Percentiles rank a stretch among this genome's conserved stretches.
Conservation (phyloP, 768 basidiomycete species). For the Inosperma sp. region DNA sequence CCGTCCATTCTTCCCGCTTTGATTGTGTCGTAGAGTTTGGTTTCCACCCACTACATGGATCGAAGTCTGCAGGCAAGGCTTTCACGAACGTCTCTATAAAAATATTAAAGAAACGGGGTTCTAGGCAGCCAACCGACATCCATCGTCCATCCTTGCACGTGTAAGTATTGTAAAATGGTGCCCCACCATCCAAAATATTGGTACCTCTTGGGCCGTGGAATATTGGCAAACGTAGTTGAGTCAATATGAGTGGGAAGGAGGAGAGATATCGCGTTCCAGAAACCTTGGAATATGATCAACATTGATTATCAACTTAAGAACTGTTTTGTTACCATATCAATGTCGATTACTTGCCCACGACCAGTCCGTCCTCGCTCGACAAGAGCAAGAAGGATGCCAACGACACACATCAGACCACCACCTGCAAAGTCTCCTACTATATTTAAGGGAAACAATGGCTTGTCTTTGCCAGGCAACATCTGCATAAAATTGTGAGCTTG, state of each 20-base stretch:
- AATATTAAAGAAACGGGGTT: slow-evolving; percentile 62
- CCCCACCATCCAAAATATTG: slow-evolving; percentile 68
- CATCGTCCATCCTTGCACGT: slow-evolving; percentile 65
- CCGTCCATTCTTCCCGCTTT: slow-evolving; percentile 52
- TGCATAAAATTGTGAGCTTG: slow-evolving; percentile 20
- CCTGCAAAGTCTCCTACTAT: slow-evolving; percentile 81
- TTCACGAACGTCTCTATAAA: slow-evolving; percentile 55
- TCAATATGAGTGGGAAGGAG: slow-evolving; percentile 59
- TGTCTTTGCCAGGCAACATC: slow-evolving; percentile 67
- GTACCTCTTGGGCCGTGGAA: slow-evolving; percentile 46
- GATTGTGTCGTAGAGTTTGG: slow-evolving; percentile 45
- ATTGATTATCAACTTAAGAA: neutral
- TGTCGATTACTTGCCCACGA: slow-evolving; percentile 67
- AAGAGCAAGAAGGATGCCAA: slow-evolving; percentile 72
- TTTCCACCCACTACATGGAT: slow-evolving; percentile 47
- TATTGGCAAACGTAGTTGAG: slow-evolving; percentile 32
- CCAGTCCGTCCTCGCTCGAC: slow-evolving; percentile 62
- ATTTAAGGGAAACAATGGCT: slow-evolving; percentile 71
- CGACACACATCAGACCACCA: slow-evolving; percentile 66
- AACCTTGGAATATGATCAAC: slow-evolving; percentile 43
- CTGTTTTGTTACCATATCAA: slow-evolving; percentile 60
- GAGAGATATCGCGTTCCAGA: slow-evolving; percentile 77
- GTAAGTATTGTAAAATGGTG: slow-evolving; percentile 76
- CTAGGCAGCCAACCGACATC: slow-evolving; percentile 75
- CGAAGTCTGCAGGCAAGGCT: slow-evolving; percentile 44